Conservation (phyloP, 805 yeast species). For the Cyberlindnera mycetangii region DNA sequence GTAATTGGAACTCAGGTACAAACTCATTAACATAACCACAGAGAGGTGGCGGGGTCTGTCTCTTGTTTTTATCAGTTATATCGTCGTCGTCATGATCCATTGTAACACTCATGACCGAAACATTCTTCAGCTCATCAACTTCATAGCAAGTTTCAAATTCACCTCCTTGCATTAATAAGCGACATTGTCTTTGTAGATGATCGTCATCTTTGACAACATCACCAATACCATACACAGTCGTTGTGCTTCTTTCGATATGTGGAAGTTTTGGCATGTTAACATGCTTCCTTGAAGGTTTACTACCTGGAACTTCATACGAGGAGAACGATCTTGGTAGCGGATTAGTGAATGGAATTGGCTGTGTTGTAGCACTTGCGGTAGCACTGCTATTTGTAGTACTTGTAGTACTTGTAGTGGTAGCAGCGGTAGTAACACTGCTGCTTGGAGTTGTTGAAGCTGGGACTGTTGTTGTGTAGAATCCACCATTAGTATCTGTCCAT, state of each 20-base stretch:
- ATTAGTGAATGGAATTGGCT: slow-evolving; percentile 5
- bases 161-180: slow-evolving; percentile 17
- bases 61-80: no score
- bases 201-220: slow-evolving; percentile 5
- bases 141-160: slow-evolving; percentile 9
- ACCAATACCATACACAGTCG: slow-evolving; percentile 15
- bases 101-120: slow-evolving; percentile 29
- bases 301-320: slow-evolving; percentile 2
- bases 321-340: slow-evolving; percentile 25
- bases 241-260: slow-evolving; percentile 24
- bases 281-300: slow-evolving; percentile 21
- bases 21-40: slow-evolving; percentile 27
- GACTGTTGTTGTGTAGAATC: not conserved
- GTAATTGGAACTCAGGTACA: slow-evolving; percentile 37
- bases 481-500: slow-evolving; percentile 26
- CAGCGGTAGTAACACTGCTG: not conserved
- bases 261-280: slow-evolving; percentile 29
- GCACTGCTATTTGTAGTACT: no score
- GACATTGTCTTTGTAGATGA: slow-evolving; percentile 6
- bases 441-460: not conserved
- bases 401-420: slow-evolving; percentile 1
- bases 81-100: slow-evolving; percentile 19
- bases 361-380: no score
- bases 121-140: slow-evolving; percentile 25
- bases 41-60: slow-evolving; percentile 27